A percentile compares a stretch with the other conserved stretches of the same genome.
phyloP scores from a whole-genome alignment of 78 protist genomes.

The Cavenderia fasciculata region DNA sequence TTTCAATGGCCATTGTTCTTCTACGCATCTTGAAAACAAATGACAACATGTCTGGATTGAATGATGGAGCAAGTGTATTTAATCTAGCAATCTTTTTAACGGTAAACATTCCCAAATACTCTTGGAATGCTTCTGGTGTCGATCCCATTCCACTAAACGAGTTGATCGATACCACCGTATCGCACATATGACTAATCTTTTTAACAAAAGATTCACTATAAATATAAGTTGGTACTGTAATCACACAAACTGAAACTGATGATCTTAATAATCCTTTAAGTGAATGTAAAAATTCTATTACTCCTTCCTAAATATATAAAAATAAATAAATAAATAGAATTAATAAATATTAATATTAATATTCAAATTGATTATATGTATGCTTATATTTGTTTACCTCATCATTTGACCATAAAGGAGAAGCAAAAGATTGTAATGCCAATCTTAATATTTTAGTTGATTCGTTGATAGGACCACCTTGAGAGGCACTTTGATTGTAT shows the following conservation, averaged over 20 bases:
- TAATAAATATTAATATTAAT: too few relatives aligned
- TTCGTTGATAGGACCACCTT: not conserved
- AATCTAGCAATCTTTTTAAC: conserved; percentile 61
- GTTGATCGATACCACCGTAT: conserved; percentile 53
- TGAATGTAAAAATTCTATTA: conserved; percentile 71
- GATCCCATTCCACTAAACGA: conserved; percentile 71
- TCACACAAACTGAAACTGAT: conserved; percentile 59
- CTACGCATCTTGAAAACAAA: conserved; percentile 81
- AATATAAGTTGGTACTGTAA: conserved; percentile 75
- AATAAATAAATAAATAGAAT: too few relatives aligned
- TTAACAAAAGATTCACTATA: conserved; percentile 24
- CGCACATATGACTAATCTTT: conserved; percentile 59
- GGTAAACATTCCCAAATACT: conserved; percentile 72
- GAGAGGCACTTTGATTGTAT: conserved; percentile 49
- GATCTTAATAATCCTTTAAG: conserved; percentile 66
- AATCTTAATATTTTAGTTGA: conserved; percentile 17
- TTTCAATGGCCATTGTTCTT: conserved; percentile 77
- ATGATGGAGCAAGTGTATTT: conserved; percentile 65
- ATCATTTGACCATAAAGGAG: conserved; percentile 71
- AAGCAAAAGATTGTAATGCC: conserved; percentile 48
- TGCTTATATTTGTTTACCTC: too few relatives aligned
- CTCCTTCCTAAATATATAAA: too few relatives aligned
- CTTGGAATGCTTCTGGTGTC: conserved; percentile 60
- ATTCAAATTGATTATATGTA: too few relatives aligned
- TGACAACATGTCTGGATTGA: conserved; percentile 56